These are phyloP conservation scores for Eucalyptus urophylla DNA, from an alignment of 345 rosid species.

Conservation along the genomic window DNA sequence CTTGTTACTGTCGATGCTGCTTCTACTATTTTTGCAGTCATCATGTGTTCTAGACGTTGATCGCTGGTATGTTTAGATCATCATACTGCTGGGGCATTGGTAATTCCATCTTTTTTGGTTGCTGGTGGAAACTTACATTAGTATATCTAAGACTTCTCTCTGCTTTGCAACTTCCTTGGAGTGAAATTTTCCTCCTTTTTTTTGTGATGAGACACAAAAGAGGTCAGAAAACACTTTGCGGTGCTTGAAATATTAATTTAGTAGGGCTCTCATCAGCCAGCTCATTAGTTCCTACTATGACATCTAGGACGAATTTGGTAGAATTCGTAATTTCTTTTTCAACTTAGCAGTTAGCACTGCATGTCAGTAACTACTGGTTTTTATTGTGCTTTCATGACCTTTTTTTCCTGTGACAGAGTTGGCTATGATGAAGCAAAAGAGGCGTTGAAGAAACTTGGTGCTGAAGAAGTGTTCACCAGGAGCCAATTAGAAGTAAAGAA, in stretches of 20 bases:
- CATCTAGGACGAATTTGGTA: neutral
- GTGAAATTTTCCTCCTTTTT: neutral
- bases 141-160: neutral
- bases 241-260: neutral
- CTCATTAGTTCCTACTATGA: neutral
- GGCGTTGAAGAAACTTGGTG: conserved; percentile 59
- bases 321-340: neutral
- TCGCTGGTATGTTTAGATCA: neutral
- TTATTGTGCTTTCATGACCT: neutral
- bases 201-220: neutral
- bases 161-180: neutral
- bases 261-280: neutral
- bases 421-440: conserved; percentile 72
- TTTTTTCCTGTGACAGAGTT: conserved; percentile 24
- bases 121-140: neutral
- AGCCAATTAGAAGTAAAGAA: conserved; percentile 67
- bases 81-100: neutral
- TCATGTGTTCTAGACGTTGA: neutral
- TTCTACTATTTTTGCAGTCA: neutral
- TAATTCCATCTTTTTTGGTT: neutral
- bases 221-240: neutral
- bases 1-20: neutral
- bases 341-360: neutral
- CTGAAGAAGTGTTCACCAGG: conserved; percentile 75
- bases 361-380: neutral